Conservation (phyloP, 1,284 basidiomycete genomes). For the Rhodotorula mucilaginosa region DNA sequence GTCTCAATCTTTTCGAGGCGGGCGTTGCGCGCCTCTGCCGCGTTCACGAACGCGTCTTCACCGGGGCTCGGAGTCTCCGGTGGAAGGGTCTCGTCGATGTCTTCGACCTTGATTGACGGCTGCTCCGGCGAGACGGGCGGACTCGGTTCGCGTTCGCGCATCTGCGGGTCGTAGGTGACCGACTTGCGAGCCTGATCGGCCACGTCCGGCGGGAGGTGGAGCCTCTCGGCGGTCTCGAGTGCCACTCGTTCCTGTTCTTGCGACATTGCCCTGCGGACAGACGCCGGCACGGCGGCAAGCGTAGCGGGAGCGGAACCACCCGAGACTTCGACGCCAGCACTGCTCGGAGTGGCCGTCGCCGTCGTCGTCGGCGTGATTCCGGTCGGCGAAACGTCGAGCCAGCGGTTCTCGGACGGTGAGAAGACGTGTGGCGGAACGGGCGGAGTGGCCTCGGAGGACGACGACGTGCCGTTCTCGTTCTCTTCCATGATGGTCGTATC, state of each 20-base stretch:
- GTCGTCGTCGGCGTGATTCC: background rate
- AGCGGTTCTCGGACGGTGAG: conserved; percentile 18
- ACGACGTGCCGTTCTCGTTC: conserved; percentile 40
- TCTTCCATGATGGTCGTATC: conserved; percentile 45
- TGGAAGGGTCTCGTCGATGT: background rate
- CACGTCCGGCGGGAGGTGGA: conserved; percentile 20
- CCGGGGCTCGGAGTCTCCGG: background rate
- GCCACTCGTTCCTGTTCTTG: conserved; percentile 24
- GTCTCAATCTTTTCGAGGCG: conserved; percentile 26
- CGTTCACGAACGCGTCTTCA: conserved; percentile 4
- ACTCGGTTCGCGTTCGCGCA: background rate
- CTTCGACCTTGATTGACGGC: background rate
- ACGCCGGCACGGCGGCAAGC: conserved; percentile 7
- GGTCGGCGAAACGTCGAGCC: conserved; percentile 14
- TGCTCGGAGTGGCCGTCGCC: background rate
- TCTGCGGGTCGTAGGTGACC: background rate
- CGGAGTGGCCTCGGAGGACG: background rate
- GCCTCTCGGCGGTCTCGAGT: conserved; percentile 19
- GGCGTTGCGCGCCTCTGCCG: conserved; percentile 23
- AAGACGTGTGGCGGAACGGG: conserved; percentile 10
- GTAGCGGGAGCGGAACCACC: conserved; percentile 8
- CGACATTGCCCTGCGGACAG: conserved; percentile 12
- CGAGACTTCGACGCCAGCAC: background rate
- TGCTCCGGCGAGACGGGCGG: background rate
- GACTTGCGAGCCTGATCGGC: background rate